phyloP scores from a whole-genome alignment of 2,329 filamentous ascomycete species.

The Bertia moriformis region DNA sequence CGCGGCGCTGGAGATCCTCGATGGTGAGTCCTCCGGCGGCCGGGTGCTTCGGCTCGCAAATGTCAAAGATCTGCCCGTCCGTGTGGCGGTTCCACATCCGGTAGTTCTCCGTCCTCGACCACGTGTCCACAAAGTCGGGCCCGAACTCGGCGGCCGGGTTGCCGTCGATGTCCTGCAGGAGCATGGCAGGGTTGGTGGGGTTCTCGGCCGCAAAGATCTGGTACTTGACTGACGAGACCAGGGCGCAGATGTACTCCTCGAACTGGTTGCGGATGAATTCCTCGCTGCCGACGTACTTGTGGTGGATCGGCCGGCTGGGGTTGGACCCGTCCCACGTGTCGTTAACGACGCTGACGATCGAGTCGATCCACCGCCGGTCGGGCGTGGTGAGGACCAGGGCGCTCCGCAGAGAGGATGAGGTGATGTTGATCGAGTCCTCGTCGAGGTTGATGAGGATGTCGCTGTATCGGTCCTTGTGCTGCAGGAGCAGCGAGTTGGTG shows the following conservation, averaged over 20 bases:
- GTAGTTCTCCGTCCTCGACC: slow-evolving; percentile 81
- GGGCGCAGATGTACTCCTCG: slow-evolving; percentile 82
- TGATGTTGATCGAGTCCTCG: slow-evolving; percentile 71
- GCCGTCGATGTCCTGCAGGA: slow-evolving; percentile 57
- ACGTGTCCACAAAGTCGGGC: slow-evolving; percentile 70
- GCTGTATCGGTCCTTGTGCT: slow-evolving; percentile 90
- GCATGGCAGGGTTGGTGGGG: slow-evolving; percentile 39
- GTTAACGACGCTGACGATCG: slow-evolving; percentile 79
- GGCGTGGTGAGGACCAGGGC: slow-evolving; percentile 70
- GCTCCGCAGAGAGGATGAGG: slow-evolving; percentile 60
- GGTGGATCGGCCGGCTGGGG: slow-evolving; percentile 76
- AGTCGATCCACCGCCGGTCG: slow-evolving; percentile 92
- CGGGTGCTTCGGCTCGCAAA: slow-evolving; percentile 83
- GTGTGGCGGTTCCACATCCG: slow-evolving; percentile 70
- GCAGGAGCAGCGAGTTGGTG: slow-evolving; percentile 83
- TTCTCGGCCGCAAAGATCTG: slow-evolving; percentile 50
- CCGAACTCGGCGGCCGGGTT: slow-evolving; percentile 79
- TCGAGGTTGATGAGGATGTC: slow-evolving; percentile 95
- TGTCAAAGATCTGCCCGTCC: slow-evolving; percentile 81
- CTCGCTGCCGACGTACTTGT: slow-evolving; percentile 89
- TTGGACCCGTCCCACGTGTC: slow-evolving; percentile 94
- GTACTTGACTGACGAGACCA: slow-evolving; percentile 82
- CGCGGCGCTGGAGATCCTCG: slow-evolving; percentile 80
- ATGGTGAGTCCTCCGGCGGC: slow-evolving; percentile 85
- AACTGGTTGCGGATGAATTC: slow-evolving; percentile 96